These are phyloP conservation scores for Colletotrichum viniferum DNA, from an alignment of 2,329 filamentous ascomycete genomes.

Conservation along the genomic window DNA sequence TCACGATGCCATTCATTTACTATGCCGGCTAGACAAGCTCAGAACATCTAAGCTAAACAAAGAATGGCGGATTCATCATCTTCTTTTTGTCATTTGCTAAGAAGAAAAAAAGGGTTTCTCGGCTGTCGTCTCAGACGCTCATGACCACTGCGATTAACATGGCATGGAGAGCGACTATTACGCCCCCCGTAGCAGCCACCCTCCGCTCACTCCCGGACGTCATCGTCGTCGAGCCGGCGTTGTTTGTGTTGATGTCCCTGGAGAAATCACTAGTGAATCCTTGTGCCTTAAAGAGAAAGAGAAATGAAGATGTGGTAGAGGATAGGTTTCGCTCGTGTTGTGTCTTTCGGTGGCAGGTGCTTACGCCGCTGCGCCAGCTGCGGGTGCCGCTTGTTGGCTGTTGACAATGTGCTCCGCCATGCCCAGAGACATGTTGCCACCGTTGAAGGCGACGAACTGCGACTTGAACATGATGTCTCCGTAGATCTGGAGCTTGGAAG, in stretches of 20 bases:
- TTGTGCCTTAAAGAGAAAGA: slow-evolving; percentile 2
- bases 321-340: not conserved
- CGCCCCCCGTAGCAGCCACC: not conserved
- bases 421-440: slow-evolving; percentile 57
- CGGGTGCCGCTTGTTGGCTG: not conserved
- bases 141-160: slow-evolving; percentile 8
- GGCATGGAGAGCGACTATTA: slow-evolving; percentile 4
- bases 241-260: slow-evolving; percentile 13
- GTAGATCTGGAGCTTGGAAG: slow-evolving; percentile 62
- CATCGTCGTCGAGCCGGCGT: slow-evolving; percentile 5
- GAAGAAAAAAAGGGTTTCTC: not conserved
- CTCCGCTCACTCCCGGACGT: not conserved
- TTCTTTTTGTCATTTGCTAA: not conserved
- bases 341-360: slow-evolving; percentile 5
- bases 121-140: slow-evolving; percentile 8
- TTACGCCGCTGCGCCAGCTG: slow-evolving; percentile 17
- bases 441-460: slow-evolving; percentile 63
- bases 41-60: slow-evolving; percentile 4
- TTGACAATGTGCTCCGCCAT: slow-evolving; percentile 40
- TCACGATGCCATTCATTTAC: slow-evolving; percentile 11
- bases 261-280: slow-evolving; percentile 13
- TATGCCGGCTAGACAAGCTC: slow-evolving; percentile 10
- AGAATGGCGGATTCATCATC: not conserved
- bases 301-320: not conserved
- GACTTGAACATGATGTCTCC: slow-evolving; percentile 68